Evolutionary conservation across 805 yeast species (phyloP).

Genomic region (Ogataea ganodermae): DNA sequence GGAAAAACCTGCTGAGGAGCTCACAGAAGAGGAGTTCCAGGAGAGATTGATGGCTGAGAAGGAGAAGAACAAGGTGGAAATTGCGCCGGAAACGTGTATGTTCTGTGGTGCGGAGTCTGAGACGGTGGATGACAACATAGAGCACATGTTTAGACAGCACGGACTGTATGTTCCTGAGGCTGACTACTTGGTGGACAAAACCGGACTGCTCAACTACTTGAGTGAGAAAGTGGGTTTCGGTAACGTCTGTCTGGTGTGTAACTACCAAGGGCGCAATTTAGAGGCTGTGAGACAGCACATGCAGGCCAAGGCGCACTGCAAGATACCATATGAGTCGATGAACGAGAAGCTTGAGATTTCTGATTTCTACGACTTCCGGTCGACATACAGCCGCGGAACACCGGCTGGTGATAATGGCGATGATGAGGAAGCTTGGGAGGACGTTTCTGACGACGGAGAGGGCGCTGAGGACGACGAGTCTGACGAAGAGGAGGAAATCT

Average conservation of each 20-base stretch:
- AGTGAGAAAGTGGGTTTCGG: conserved; percentile 84
- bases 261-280: conserved; percentile 77
- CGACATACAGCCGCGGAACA: conserved; percentile 48
- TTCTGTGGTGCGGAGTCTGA: conserved; percentile 45
- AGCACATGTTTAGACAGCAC: conserved; percentile 77
- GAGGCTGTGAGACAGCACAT: conserved; percentile 91
- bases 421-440: conserved; percentile 40
- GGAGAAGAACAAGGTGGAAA: conserved; percentile 45
- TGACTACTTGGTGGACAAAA: conserved; percentile 62
- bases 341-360: conserved; percentile 76
- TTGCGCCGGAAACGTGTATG: conserved; percentile 51
- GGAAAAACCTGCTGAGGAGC: conserved; percentile 25
- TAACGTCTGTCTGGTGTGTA: conserved; percentile 79
- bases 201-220: conserved; percentile 73
- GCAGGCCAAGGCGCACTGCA: conserved; percentile 81
- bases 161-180: conserved; percentile 90
- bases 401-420: conserved; percentile 29
- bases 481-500: conserved; percentile 34
- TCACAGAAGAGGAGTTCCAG: conserved; percentile 44
- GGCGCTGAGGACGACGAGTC: conserved; percentile 38
- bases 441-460: conserved; percentile 32
- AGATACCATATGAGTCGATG: conserved; percentile 81
- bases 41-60: conserved; percentile 47
- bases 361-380: conserved; percentile 80
- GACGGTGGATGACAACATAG: conserved; percentile 46